phyloP scores from a whole-genome alignment of 1,284 basidiomycete genomes.

The Golubevia sp. region DNA sequence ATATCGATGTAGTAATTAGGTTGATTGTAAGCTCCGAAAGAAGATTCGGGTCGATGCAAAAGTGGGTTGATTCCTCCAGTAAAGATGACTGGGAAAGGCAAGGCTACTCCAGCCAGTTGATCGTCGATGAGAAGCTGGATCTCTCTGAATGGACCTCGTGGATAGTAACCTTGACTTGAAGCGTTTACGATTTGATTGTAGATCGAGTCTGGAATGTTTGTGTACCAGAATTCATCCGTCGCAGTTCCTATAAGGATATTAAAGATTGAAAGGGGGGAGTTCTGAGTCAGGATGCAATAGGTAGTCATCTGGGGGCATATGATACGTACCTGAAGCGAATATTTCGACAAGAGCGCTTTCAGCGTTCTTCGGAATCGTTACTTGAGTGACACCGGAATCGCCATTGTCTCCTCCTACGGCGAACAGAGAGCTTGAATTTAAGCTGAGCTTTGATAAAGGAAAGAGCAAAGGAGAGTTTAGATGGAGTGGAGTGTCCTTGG shows the following conservation, averaged over 20 bases:
- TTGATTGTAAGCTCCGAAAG: constrained; percentile 77
- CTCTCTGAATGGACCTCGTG: constrained; percentile 71
- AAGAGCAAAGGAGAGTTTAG: constrained; percentile 16
- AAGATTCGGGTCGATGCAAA: constrained; percentile 77
- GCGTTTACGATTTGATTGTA: constrained; percentile 67
- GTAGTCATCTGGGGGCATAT: too few species aligned
- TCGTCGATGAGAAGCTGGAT: constrained; percentile 77
- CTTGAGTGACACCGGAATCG: constrained; percentile 14
- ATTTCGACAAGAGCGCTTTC: constrained; percentile 31
- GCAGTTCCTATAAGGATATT: constrained; percentile 20
- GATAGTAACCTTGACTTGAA: constrained; percentile 67
- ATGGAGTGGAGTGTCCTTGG: constrained; percentile 1
- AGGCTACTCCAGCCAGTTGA: constrained; percentile 73
- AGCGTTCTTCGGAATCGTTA: constrained; percentile 22
- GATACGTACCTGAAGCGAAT: constrained; percentile 17
- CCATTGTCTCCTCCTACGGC: constrained; percentile 11
- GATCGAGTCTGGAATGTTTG: constrained; percentile 71
- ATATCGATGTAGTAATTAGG: constrained; percentile 79
- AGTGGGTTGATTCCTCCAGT: constrained; percentile 78
- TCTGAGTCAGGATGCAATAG: too few species aligned
- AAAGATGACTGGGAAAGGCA: constrained; percentile 78
- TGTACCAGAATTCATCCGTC: constrained; percentile 67
- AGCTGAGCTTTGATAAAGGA: constrained; percentile 24
- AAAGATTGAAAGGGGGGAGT: too few species aligned
- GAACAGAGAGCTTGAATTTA: constrained; percentile 20